Conservation (phyloP, 1,139 yeast genomes). For the Yamadazyma conglobata region DNA sequence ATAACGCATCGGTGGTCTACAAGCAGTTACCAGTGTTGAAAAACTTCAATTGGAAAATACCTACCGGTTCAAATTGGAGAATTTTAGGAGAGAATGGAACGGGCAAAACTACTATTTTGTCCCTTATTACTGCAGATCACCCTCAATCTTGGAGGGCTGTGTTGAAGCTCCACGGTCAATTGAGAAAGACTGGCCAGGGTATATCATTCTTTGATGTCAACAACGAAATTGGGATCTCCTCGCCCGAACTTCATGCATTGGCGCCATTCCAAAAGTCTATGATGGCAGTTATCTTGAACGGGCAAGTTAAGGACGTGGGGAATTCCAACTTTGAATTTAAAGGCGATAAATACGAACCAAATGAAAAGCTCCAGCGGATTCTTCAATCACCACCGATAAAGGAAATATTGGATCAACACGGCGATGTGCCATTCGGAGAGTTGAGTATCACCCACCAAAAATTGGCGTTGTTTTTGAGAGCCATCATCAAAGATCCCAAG, state of each 20-base stretch:
- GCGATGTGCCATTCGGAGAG: constrained; percentile 44
- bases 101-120: constrained; percentile 84
- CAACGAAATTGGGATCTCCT: constrained; percentile 74
- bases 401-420: constrained; percentile 26
- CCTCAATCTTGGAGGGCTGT: constrained; percentile 91
- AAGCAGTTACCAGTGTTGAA: constrained; percentile 57
- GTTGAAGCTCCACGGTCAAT: constrained; percentile 59
- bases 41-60: constrained; percentile 63
- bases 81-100: constrained; percentile 87
- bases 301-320: constrained; percentile 58
- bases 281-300: constrained; percentile 65
- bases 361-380: constrained; percentile 14
- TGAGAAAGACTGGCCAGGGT: constrained; percentile 68
- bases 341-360: constrained; percentile 13
- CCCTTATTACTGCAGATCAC: constrained; percentile 88
- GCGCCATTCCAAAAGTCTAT: constrained; percentile 59
- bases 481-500: constrained; percentile 72
- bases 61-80: constrained; percentile 81
- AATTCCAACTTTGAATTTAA: constrained; percentile 41
- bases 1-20: constrained; percentile 64
- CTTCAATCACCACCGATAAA: constrained; percentile 19
- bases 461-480: constrained; percentile 67
- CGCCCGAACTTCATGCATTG: constrained; percentile 89
- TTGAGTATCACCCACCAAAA: constrained; percentile 76
- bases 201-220: constrained; percentile 78